Conservation (phyloP, 2,329 filamentous ascomycete genomes). For the Botrytis elliptica region DNA sequence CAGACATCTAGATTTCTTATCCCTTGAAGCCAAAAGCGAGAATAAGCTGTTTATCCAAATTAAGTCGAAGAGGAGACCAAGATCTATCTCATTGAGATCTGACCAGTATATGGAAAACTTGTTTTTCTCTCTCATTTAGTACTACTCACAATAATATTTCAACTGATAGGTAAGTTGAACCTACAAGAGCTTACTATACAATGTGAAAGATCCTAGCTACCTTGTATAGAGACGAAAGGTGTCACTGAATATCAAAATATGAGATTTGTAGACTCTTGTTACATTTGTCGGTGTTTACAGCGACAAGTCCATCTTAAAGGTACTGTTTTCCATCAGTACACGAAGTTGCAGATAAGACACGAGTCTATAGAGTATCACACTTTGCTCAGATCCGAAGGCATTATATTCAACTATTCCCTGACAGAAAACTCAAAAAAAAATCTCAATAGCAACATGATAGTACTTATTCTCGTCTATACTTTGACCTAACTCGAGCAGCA, state of each 20-base stretch:
- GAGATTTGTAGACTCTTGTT: fast-evolving
- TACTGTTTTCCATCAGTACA: not conserved
- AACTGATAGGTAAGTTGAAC: too few species aligned
- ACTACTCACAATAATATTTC: too few species aligned
- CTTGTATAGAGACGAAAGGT: not conserved
- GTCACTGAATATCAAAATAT: not conserved
- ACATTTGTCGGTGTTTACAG: not conserved
- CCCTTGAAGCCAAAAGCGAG: fast-evolving
- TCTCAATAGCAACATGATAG: not conserved
- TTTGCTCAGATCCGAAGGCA: fast-evolving
- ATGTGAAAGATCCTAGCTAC: fast-evolving
- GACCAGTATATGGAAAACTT: fast-evolving
- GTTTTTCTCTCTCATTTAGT: fast-evolving
- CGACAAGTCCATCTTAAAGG: not conserved
- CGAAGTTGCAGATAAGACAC: not conserved
- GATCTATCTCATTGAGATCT: not conserved
- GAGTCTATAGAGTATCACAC: not conserved
- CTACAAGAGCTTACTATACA: not conserved
- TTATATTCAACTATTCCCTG: not conserved
- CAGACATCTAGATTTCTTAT: too few species aligned
- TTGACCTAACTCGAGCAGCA: too few species aligned
- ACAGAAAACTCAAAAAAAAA: too few species aligned
- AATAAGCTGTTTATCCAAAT: not conserved
- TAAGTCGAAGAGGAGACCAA: fast-evolving
- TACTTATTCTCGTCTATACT: not conserved